A percentile compares a stretch with the other conserved stretches of the same genome.
Evolutionary conservation across 495 filamentous ascomycete genomes (phyloP).

Genomic region (Aspergillus avenaceus): DNA sequence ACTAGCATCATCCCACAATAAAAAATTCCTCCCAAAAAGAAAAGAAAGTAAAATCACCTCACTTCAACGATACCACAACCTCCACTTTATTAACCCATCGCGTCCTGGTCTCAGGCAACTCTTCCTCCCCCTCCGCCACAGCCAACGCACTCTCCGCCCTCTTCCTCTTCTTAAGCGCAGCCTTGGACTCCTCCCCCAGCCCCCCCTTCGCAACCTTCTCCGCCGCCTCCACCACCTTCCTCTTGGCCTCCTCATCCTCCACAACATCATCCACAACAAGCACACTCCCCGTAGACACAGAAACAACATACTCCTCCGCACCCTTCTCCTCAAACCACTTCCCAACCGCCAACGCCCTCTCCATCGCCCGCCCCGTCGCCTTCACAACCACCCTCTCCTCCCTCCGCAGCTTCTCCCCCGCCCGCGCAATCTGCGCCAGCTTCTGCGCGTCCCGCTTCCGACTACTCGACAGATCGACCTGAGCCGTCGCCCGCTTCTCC

Average conservation of each 20-base stretch:
- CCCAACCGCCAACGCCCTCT: slow-evolving; percentile 61
- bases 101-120: slow-evolving; percentile 57
- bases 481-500: slow-evolving; percentile 53
- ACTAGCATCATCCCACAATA: too few species aligned
- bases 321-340: slow-evolving; percentile 53
- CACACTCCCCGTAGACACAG: slow-evolving; percentile 60
- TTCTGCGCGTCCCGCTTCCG: slow-evolving; percentile 37
- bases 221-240: slow-evolving; percentile 8
- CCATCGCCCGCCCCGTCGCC: slow-evolving; percentile 76
- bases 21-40: neutral
- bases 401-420: slow-evolving; percentile 29
- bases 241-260: slow-evolving; percentile 30
- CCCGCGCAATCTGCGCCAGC: slow-evolving; percentile 35
- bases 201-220: slow-evolving; percentile 19
- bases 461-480: slow-evolving; percentile 32
- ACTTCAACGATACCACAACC: slow-evolving; percentile 56
- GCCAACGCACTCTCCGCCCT: slow-evolving; percentile 16
- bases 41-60: slow-evolving; percentile 16
- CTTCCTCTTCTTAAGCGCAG: slow-evolving; percentile 38
- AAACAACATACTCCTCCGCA: slow-evolving; percentile 50
- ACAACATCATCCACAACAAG: slow-evolving; percentile 70
- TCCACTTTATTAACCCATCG: slow-evolving; percentile 65
- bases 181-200: slow-evolving; percentile 22
- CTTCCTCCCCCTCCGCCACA: slow-evolving; percentile 41
- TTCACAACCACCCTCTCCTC: slow-evolving; percentile 71